Evolutionary conservation across 805 yeast genomes (phyloP).

Genomic region (Monosporozyma solicola): DNA sequence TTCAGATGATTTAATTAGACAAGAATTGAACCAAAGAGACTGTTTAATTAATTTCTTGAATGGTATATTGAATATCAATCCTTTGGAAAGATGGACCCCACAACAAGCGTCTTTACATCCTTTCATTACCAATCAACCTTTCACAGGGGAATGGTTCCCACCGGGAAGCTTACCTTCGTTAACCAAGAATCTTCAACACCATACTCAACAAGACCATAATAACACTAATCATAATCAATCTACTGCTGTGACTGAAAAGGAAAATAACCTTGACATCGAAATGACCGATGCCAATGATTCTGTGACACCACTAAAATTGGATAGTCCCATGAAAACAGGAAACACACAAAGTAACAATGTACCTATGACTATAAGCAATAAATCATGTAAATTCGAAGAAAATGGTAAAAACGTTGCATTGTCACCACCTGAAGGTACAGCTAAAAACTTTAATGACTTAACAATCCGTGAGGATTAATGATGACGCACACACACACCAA

Average conservation of each 20-base stretch:
- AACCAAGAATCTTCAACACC: background rate
- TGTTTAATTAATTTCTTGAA: constrained; percentile 67
- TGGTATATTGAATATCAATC: constrained; percentile 76
- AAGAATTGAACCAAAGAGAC: constrained; percentile 64
- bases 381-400: background rate
- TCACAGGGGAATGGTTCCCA: constrained; percentile 46
- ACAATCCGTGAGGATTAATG: constrained; percentile 2
- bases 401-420: background rate
- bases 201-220: background rate
- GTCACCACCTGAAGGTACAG: constrained; percentile 3
- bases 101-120: constrained; percentile 92
- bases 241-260: background rate
- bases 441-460: constrained; percentile 2
- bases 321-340: background rate
- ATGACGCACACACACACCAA: background rate
- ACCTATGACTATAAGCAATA: background rate
- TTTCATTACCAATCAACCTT: constrained; percentile 59
- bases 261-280: background rate
- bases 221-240: background rate
- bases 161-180: constrained; percentile 30
- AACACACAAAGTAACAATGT: background rate
- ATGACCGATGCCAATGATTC: constrained; percentile 4
- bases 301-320: background rate
- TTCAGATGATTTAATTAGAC: constrained; percentile 39
- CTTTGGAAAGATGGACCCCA: constrained; percentile 93